A percentile compares a stretch with the other conserved stretches of the same genome.
Evolutionary conservation across 1,139 yeast species (phyloP).

Genomic region (Nadsonia starkeyi-henricii): DNA sequence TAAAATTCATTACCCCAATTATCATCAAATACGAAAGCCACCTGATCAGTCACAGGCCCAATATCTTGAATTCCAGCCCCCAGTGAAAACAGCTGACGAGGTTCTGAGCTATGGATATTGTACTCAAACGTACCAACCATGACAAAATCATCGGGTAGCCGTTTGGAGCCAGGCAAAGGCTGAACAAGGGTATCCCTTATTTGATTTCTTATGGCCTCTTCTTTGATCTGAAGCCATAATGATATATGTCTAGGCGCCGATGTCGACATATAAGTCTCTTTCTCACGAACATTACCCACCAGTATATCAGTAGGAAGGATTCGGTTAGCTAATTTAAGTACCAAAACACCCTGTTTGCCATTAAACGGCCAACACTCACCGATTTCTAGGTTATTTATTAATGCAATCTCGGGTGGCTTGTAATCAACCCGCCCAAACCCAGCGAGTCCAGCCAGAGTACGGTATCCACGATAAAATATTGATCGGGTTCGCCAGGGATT

Average conservation of each 20-base stretch:
- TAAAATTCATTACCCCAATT: slow-evolving; percentile 23
- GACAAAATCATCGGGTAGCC: slow-evolving; percentile 13
- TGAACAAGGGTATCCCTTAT: slow-evolving; percentile 7
- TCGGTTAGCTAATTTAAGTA: slow-evolving; percentile 16
- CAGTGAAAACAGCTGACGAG: slow-evolving; percentile 20
- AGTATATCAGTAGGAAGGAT: slow-evolving; percentile 19
- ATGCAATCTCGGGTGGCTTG: slow-evolving; percentile 17
- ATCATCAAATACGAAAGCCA: slow-evolving; percentile 16
- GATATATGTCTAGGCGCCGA: slow-evolving; percentile 22
- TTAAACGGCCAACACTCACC: slow-evolving; percentile 27
- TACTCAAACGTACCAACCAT: slow-evolving; percentile 17
- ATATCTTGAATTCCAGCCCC: slow-evolving; percentile 13
- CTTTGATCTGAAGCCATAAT: slow-evolving; percentile 19
- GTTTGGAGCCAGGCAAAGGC: slow-evolving; percentile 4
- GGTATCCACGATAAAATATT: slow-evolving; percentile 10
- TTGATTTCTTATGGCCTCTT: slow-evolving; percentile 9
- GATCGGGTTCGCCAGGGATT: slow-evolving; percentile 13
- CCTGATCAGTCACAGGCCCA: slow-evolving; percentile 11
- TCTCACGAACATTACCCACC: slow-evolving; percentile 19
- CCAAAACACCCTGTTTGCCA: slow-evolving; percentile 20
- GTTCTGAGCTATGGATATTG: slow-evolving; percentile 15
- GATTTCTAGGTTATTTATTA: slow-evolving; percentile 14
- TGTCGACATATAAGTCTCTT: slow-evolving; percentile 16
- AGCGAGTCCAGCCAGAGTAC: slow-evolving; percentile 10
- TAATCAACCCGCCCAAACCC: slow-evolving; percentile 16